Evolutionary conservation across 345 rosid species (phyloP), one percentile per base, ranked within the genome.

Genomic region (Camelina hispida): DNA sequence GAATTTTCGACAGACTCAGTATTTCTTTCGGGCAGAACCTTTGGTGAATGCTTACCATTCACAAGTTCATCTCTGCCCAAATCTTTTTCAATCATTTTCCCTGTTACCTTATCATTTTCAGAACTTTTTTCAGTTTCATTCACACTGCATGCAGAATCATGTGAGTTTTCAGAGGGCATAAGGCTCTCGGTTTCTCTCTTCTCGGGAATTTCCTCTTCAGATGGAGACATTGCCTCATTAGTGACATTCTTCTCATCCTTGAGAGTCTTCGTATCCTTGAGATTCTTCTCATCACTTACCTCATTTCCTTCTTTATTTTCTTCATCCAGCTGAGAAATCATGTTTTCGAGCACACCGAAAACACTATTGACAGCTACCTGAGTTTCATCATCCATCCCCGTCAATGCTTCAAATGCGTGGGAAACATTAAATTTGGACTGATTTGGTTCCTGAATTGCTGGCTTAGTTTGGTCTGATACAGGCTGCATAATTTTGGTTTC

Each of bases 281-380:
- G 79, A 40, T 69, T 71, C 78, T 81, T 55, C 40, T 80, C 83
- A 69, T 81, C 83, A 72, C 54, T 59, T 9, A 22, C 83, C 78
- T 83, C 76, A 62, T 72, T 80, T 76, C 77, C 84, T 76, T 78
- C 74, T 46, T 71, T 84, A 15, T 85, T 82, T 78, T 72, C 90
- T 75, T 88, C 93, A 78, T 83, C 93, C 12, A 86, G 69, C 79
- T 88, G 92, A 72, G 89, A 42, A 72, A 95, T 90, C 91, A 95
- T 86, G 68, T 87, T 82, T 83, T 95, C 99, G 42, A 95, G 82
- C 62, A 91, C 99, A 72, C 97, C 97, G 50, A 90, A 91, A 74
- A 91, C 97, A 77, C 89, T 95, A 66, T 95, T 94, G 69, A 94
- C 97, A 73, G 98, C 98, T 66, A 90, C 87, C 80, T 91, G 98